A percentile compares a stretch with the other conserved stretches of the same genome.
phyloP scores from a whole-genome alignment of 768 basidiomycete genomes.

The Tricholoma furcatifolium region DNA sequence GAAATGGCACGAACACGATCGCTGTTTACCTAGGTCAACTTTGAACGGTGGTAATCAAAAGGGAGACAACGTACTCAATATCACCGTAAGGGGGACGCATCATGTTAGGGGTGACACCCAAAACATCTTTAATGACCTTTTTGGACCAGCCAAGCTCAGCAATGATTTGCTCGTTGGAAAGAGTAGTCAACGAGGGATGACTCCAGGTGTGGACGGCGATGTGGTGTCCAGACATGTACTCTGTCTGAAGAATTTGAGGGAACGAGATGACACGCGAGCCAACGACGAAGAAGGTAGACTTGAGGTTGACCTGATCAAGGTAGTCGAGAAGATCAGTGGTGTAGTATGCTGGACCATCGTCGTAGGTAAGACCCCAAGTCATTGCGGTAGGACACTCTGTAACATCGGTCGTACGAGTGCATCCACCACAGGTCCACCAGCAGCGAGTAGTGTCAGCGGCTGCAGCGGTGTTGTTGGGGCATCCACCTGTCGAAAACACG shows the following conservation, averaged over 20 bases:
- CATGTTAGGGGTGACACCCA: conserved; percentile 74
- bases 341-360: conserved; percentile 80
- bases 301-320: conserved; percentile 60
- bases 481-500: conserved; percentile 40
- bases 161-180: conserved; percentile 78
- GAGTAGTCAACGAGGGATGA: conserved; percentile 69
- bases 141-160: conserved; percentile 88
- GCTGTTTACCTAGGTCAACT: conserved; percentile 34
- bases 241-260: conserved; percentile 65
- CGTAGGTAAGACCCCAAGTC: conserved; percentile 59
- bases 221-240: conserved; percentile 81
- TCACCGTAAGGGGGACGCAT: conserved; percentile 85
- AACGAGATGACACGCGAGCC: conserved; percentile 77
- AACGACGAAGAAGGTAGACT: conserved; percentile 85
- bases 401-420: conserved; percentile 66
- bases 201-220: conserved; percentile 72
- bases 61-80: conserved; percentile 52
- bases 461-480: conserved; percentile 58
- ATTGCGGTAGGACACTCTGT: conserved; percentile 69
- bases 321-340: conserved; percentile 74
- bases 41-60: not conserved
- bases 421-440: conserved; percentile 84
- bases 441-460: conserved; percentile 53
- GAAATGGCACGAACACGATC: conserved; percentile 86
- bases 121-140: conserved; percentile 80